A percentile compares a stretch with the other conserved stretches of the same genome.
Conservation (phyloP, 2,329 filamentous ascomycete genomes). For the Colletotrichum plurivorum region DNA sequence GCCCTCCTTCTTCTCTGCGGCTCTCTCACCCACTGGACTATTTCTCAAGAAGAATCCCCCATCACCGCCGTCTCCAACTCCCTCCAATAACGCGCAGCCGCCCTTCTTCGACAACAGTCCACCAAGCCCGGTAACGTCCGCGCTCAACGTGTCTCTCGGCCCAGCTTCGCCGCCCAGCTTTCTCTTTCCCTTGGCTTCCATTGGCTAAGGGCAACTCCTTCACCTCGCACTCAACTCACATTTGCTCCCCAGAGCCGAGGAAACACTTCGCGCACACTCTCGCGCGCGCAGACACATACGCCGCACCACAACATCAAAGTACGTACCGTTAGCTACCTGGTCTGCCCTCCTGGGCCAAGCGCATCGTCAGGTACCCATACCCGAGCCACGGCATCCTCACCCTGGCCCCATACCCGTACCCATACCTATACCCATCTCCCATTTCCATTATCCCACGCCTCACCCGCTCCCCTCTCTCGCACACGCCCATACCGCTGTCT, state of each 20-base stretch:
- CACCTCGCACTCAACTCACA: not conserved
- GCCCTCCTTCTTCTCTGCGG: not conserved
- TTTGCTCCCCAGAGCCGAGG: not conserved
- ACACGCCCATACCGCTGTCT: conserved; percentile 20
- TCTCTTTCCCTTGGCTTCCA: not conserved
- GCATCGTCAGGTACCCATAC: conserved; percentile 29
- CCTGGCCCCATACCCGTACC: conserved; percentile 13
- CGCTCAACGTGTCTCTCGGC: conserved; percentile 22
- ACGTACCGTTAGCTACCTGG: conserved; percentile 35
- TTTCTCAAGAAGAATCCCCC: not conserved
- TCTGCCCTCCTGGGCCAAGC: conserved; percentile 13
- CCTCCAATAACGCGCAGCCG: no score
- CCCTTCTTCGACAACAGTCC: no score
- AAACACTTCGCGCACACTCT: not conserved
- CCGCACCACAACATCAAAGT: not conserved
- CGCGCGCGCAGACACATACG: not conserved
- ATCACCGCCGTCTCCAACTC: not conserved
- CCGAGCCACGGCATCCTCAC: conserved; percentile 18
- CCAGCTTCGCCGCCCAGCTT: conserved; percentile 25
- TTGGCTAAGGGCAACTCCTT: not conserved
- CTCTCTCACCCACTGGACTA: not conserved
- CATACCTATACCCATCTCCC: conserved; percentile 21
- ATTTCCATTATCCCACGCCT: conserved; percentile 34
- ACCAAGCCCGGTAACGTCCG: not conserved
- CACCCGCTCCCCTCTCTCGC: conserved; percentile 3